A percentile compares a stretch with the other conserved stretches of the same genome.
These are phyloP conservation scores for Fraxinus floribunda DNA, from an alignment of 305 asterid species.

Conservation along the genomic window DNA sequence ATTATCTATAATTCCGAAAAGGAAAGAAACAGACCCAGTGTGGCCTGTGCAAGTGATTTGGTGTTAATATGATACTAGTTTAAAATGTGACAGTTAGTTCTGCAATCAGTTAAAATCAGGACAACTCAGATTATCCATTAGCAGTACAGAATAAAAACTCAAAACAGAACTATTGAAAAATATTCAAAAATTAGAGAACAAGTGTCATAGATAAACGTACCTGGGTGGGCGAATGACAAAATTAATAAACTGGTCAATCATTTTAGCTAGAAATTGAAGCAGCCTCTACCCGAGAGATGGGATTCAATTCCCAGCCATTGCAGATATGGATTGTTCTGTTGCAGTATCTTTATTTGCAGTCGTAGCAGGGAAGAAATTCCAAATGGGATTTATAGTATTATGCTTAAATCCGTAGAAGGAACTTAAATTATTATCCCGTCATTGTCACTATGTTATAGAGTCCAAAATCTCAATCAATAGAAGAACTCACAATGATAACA, in stretches of 20 bases:
- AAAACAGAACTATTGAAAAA: background rate
- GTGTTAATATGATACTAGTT: background rate
- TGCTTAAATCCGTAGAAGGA: conserved; percentile 19
- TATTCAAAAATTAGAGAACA: background rate
- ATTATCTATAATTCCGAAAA: background rate
- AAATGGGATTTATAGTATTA: conserved; percentile 12
- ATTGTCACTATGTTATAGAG: background rate
- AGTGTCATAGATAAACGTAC: conserved; percentile 31
- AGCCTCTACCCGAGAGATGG: conserved; percentile 23
- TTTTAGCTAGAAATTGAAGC: conserved; percentile 37
- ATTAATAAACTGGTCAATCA: conserved; percentile 96
- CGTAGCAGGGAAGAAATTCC: conserved; percentile 20
- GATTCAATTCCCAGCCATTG: conserved; percentile 32
- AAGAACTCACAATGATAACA: conserved; percentile 13
- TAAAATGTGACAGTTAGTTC: background rate
- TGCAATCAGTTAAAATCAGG: background rate
- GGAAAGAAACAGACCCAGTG: background rate
- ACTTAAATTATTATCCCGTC: conserved; percentile 21
- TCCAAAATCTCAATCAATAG: conserved; percentile 4
- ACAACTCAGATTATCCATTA: conserved; percentile 6
- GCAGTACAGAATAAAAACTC: background rate
- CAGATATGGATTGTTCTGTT: conserved; percentile 13
- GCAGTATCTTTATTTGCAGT: conserved; percentile 18
- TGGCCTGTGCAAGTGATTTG: background rate
- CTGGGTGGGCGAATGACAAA: conserved; percentile 98